Percentiles rank a stretch among this genome's conserved stretches.
Evolutionary conservation across 2,329 filamentous ascomycete genomes (phyloP).

Genomic region (Chrysoporthe puriensis): DNA sequence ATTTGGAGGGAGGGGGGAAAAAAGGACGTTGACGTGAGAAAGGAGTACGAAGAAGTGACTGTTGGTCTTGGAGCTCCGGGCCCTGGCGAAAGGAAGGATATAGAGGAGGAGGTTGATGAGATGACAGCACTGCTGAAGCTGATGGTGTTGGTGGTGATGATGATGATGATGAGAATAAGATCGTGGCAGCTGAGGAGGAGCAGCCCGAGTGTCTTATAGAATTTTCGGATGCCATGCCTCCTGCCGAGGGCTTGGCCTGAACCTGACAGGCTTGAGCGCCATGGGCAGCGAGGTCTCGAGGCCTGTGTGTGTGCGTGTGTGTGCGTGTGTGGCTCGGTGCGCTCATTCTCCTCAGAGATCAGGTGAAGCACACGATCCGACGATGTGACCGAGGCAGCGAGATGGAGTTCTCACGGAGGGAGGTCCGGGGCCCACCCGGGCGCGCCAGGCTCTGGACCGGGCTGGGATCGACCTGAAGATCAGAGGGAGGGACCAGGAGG

Average conservation of each 20-base stretch:
- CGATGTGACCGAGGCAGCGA: conserved; percentile 22
- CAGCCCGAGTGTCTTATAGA: conserved; percentile 25
- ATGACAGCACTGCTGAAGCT: conserved; percentile 21
- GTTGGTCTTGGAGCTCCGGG: conserved; percentile 24
- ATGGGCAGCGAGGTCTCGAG: conserved; percentile 8
- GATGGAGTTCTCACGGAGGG: conserved; percentile 1
- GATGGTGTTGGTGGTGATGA: conserved; percentile 23
- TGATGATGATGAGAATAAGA: conserved; percentile 10
- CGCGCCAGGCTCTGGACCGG: conserved; percentile 12
- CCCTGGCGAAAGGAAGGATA: conserved; percentile 17
- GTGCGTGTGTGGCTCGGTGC: background rate
- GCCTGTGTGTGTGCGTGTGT: conserved; percentile 7
- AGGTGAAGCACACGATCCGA: conserved; percentile 32
- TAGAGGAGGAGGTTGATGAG: background rate
- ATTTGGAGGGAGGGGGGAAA: background rate
- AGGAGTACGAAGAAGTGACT: conserved; percentile 6
- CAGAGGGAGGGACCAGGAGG: background rate
- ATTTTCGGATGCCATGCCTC: conserved; percentile 25
- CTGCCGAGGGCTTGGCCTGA: conserved; percentile 17
- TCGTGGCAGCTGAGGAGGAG: conserved; percentile 5
- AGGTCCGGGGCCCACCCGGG: conserved; percentile 11
- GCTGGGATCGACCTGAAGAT: background rate
- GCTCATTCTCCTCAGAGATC: conserved; percentile 26
- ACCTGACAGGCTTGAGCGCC: conserved; percentile 20
- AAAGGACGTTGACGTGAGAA: background rate